Base-by-base conservation (phyloP, 352 stramenopile genomes). In the Phytophthora citricola region DNA sequence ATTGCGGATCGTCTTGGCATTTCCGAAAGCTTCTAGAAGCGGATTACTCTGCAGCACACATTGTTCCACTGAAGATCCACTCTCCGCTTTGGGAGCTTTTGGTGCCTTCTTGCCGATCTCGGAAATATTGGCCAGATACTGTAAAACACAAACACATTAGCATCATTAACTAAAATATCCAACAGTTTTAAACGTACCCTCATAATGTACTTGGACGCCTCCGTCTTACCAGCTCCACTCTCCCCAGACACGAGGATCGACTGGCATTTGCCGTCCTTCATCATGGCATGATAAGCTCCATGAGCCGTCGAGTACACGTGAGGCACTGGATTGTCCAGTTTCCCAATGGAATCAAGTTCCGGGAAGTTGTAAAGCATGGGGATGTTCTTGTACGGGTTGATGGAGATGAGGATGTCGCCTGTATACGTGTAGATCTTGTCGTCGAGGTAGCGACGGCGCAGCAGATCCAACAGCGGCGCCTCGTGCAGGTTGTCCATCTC, bases 361-460 rank as follows among this genome's bases (percentile, higher is more conserved):
- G 87, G 87, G 46, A 97, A 93, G 72, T 95, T 95, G 76, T 97
- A 97, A 20, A 97, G 78, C 78, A 95, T 90, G 49, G 89, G 85
- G 52, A 98, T 95, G 72, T 94, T 93, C 84, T 98, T 98, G 89
- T 98, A 98, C 53, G 95, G 95, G 73, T 98, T 98, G 60, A 98
- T 96, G 36, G 92, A 97, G 77, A 98, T 98, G 39, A 98, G 75
- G 17, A 98, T 97, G 58, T 98, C 94, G 26, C 93, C 92, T 36
- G 92, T 97, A 65, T 96, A 98, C 34, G 95, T 98, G 66, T 98
- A 98, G 69, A 98, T 98, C 63, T 89, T 82, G 68, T 98, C 91
- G 27, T 97, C 85, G 7, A 87, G 90, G 66, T 97, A 97, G 15
- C 92, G 81, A 12, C 90, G 71, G 15, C 91, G 85, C 47, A 98